Conservation (phyloP, 768 basidiomycete genomes). For the Mycena vitilis region DNA sequence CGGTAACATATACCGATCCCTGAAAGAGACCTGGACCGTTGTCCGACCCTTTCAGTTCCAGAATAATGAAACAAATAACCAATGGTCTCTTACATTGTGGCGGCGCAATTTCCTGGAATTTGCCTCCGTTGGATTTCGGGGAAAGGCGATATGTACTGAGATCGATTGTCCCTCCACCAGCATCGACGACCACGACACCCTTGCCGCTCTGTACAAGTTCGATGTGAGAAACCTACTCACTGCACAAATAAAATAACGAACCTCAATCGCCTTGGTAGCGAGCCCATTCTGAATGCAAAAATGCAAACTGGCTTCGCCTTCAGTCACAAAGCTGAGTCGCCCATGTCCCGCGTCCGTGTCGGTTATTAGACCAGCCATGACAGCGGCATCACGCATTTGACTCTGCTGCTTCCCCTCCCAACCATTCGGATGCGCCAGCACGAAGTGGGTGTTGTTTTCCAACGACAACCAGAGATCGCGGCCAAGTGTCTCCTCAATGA, state of each 20-base stretch:
- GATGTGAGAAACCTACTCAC: constrained; percentile 19
- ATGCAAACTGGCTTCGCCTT: constrained; percentile 67
- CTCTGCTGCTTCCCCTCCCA: constrained; percentile 67
- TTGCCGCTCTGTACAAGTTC: constrained; percentile 40
- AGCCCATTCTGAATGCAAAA: constrained; percentile 59
- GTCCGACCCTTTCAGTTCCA: background rate
- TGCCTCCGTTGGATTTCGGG: constrained; percentile 41
- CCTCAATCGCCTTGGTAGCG: constrained; percentile 43
- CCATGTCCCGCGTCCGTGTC: constrained; percentile 47
- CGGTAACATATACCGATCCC: constrained; percentile 65
- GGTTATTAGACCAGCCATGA: constrained; percentile 57
- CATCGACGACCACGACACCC: constrained; percentile 62
- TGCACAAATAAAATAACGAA: constrained; percentile 16
- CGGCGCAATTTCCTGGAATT: constrained; percentile 62
- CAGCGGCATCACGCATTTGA: constrained; percentile 60
- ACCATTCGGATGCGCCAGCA: constrained; percentile 67
- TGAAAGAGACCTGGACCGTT: constrained; percentile 56
- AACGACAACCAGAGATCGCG: constrained; percentile 53
- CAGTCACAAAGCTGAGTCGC: constrained; percentile 62
- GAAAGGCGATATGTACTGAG: constrained; percentile 64
- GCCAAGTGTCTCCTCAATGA: constrained; percentile 59
- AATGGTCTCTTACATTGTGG: constrained; percentile 51
- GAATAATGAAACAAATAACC: no score
- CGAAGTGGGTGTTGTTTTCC: constrained; percentile 54
- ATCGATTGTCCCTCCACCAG: constrained; percentile 71